phyloP scores from a whole-genome alignment of 305 asterid species.

The Fraxinus greggii region DNA sequence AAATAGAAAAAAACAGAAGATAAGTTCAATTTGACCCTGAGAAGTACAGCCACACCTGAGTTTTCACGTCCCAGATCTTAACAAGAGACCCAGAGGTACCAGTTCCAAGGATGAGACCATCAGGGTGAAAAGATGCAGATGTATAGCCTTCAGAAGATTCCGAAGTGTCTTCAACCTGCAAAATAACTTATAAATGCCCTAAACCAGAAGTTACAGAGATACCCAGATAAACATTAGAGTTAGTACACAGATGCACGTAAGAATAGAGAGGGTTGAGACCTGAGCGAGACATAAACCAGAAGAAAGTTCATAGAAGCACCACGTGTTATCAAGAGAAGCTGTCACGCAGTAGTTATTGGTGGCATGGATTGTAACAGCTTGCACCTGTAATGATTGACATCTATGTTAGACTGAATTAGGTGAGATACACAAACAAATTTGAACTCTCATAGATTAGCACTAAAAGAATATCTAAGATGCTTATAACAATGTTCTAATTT shows the following conservation, averaged over 20 bases:
- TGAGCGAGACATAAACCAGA: slow-evolving; percentile 94
- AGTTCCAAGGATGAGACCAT: slow-evolving; percentile 97
- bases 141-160: slow-evolving; percentile 77
- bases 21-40: background rate
- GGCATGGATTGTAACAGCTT: slow-evolving; percentile 95
- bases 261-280: slow-evolving; percentile 42
- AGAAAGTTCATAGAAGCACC: slow-evolving; percentile 94
- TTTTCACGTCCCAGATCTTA: slow-evolving; percentile 98
- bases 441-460: background rate
- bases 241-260: slow-evolving; percentile 12
- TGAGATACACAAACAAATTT: background rate
- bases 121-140: slow-evolving; percentile 97
- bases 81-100: slow-evolving; percentile 77
- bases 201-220: slow-evolving; percentile 6
- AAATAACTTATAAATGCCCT: slow-evolving; percentile 17
- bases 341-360: slow-evolving; percentile 86
- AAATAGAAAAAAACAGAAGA: slow-evolving; percentile 1
- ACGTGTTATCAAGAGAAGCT: slow-evolving; percentile 88
- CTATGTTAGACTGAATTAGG: background rate
- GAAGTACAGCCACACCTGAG: slow-evolving; percentile 55
- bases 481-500: background rate
- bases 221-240: background rate
- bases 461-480: background rate
- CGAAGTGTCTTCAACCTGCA: slow-evolving; percentile 76
- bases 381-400: slow-evolving; percentile 58